Conservation (phyloP, 2,329 filamentous ascomycete species). For the Aspergillus vadensis region DNA sequence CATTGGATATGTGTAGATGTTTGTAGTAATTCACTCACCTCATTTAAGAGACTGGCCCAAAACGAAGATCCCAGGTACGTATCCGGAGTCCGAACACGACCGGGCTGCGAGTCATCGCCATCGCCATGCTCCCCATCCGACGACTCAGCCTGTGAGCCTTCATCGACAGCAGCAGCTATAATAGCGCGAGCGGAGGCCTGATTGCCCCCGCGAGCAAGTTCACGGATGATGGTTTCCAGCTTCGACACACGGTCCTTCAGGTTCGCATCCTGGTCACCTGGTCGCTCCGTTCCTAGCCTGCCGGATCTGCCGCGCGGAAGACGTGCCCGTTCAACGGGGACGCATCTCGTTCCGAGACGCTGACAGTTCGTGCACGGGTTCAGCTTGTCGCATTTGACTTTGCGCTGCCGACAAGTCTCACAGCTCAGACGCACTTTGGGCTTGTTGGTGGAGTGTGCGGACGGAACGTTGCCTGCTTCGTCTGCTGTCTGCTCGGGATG, state of each 20-base stretch:
- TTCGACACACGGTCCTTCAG: constrained; percentile 28
- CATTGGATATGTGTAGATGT: not conserved
- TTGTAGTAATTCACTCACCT: not conserved
- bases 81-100: not conserved
- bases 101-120: not conserved
- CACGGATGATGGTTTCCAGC: constrained; percentile 27
- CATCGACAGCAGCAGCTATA: not conserved
- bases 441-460: not conserved
- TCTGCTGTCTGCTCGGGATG: not conserved
- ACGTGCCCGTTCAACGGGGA: constrained; percentile 35
- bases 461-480: not conserved
- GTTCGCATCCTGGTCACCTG: constrained; percentile 19
- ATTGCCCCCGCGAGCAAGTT: not conserved
- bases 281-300: constrained; percentile 16
- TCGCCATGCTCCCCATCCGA: not conserved
- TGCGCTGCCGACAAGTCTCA: constrained; percentile 35
- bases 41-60: constrained; percentile 6
- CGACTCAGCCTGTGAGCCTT: not conserved
- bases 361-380: constrained; percentile 36
- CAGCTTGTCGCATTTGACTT: constrained; percentile 39
- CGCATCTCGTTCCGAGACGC: constrained; percentile 27
- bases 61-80: constrained; percentile 6
- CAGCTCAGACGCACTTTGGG: constrained; percentile 31
- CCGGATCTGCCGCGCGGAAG: constrained; percentile 35
- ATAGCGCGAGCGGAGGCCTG: not conserved